A percentile compares a stretch with the other conserved stretches of the same genome.
These are phyloP conservation scores for Aspergillus caelatus DNA, from an alignment of 2,329 filamentous ascomycete species.

Conservation along the genomic window DNA sequence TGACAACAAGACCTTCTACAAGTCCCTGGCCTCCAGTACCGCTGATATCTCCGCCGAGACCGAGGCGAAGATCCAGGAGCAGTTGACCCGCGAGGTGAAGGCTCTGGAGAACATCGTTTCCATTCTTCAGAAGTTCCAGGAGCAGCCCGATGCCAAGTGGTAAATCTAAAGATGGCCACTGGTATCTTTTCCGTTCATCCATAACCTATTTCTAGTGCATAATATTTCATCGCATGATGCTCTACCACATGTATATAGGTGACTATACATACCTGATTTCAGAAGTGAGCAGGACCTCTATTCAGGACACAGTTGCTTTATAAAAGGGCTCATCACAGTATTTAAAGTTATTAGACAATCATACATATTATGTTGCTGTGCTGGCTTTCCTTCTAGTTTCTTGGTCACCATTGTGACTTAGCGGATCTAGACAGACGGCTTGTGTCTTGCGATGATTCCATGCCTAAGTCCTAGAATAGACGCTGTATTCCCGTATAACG, in stretches of 20 bases:
- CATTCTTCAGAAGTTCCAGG: constrained; percentile 7
- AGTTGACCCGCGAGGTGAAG: constrained; percentile 1
- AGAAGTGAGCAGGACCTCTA: constrained; percentile 4
- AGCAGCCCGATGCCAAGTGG: constrained; percentile 1
- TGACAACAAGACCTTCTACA: constrained; percentile 91
- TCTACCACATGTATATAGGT: constrained; percentile 1
- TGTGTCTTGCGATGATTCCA: neutral
- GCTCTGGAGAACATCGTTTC: constrained; percentile 3
- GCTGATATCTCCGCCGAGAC: neutral
- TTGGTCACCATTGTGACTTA: neutral
- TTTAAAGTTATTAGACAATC: neutral
- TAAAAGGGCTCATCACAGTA: neutral
- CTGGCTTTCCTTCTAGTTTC: neutral
- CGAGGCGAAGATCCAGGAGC: constrained; percentile 1
- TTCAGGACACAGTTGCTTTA: constrained; percentile 4
- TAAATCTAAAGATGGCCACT: neutral
- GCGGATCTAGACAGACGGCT: neutral
- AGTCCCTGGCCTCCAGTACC: neutral
- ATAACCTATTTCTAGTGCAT: constrained; percentile 8
- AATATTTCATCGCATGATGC: constrained; percentile 1
- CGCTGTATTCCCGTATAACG: neutral
- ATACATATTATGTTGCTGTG: neutral
- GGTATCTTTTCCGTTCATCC: neutral
- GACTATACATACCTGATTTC: constrained; percentile 1
- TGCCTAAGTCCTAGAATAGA: neutral